Evolutionary conservation across 2,329 filamentous ascomycete genomes (phyloP), one percentile per base, ranked within the genome.

Genomic region (Chrysosphaeria jannelii): DNA sequence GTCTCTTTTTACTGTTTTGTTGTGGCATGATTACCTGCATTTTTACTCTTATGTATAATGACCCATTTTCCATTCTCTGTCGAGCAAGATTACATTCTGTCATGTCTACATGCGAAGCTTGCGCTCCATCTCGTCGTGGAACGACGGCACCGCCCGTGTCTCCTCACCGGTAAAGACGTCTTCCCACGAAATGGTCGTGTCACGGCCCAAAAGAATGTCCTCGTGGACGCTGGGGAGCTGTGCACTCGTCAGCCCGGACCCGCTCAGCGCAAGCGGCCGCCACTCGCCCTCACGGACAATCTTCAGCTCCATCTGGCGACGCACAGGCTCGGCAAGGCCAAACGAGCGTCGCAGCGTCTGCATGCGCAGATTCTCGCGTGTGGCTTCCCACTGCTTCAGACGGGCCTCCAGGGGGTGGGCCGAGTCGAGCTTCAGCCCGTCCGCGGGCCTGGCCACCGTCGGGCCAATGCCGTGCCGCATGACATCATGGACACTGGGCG

Each of bases 61-160:
- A 11, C 6, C 14, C n/a, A n/a, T n/a, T 20, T 19, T 11, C n/a
- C 20, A 22, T 13, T 8, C 12, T 19, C 13, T 12, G 8, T 14
- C n/a, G n/a, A n/a, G n/a, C n/a, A n/a, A n/a, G n/a, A n/a, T n/a
- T n/a, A n/a, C n/a, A n/a, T n/a, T n/a, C n/a, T n/a, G n/a, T 13
- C n/a, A n/a, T 12, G 47, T 44, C 52, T 51, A 50, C 41, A 91
- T 88, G 56, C 66, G 71, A 45, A 89, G 51, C 57, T 76, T 75
- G 46, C 62, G 60, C 63, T 91, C 81, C 64, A 91, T 78, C 60
- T 93, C 81, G 27, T 75, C 68, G 36, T 91, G 78, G 46, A 91
- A 66, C 25, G 67, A 62, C 13, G 67, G 60, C 20, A 62, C 50
- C 29, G 60, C 57, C 36, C 65, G 57, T 41, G 62, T 57, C 45